Evolutionary conservation across 805 yeast genomes (phyloP).

Genomic region (Pichia cabralensis): DNA sequence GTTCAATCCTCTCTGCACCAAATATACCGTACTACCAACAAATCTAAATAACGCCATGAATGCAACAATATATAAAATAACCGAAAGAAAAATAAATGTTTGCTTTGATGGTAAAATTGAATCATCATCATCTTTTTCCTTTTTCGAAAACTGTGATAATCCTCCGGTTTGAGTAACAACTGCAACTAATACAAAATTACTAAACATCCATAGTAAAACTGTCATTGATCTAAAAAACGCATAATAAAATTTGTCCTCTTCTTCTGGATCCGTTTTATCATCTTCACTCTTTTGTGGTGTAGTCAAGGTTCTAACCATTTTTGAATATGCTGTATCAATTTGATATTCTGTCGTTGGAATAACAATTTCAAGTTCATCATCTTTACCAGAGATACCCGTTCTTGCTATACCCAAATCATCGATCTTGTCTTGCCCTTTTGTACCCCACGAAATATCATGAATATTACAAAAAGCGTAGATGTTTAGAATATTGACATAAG

Average conservation of each 20-base stretch:
- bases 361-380: slow-evolving; percentile 57
- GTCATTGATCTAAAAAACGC: slow-evolving; percentile 86
- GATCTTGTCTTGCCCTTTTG: slow-evolving; percentile 70
- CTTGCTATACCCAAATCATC: slow-evolving; percentile 81
- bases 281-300: slow-evolving; percentile 25
- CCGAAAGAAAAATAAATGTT: slow-evolving; percentile 63
- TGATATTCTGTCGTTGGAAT: slow-evolving; percentile 71
- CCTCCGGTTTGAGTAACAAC: slow-evolving; percentile 84
- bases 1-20: slow-evolving; percentile 26
- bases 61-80: slow-evolving; percentile 89
- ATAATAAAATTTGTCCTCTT: slow-evolving; percentile 64
- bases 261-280: slow-evolving; percentile 27
- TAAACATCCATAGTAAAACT: slow-evolving; percentile 80
- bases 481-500: slow-evolving; percentile 82
- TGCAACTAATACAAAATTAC: slow-evolving; percentile 74
- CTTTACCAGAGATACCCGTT: slow-evolving; percentile 34
- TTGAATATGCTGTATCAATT: slow-evolving; percentile 63
- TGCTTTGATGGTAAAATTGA: slow-evolving; percentile 29
- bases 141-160: slow-evolving; percentile 33
- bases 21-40: slow-evolving; percentile 58
- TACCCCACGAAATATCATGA: slow-evolving; percentile 97
- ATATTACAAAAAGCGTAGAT: slow-evolving; percentile 94
- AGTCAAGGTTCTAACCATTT: slow-evolving; percentile 51
- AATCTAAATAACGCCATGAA: slow-evolving; percentile 79
- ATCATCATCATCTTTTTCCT: slow-evolving; percentile 21